Percentiles rank a stretch among this genome's conserved stretches.
phyloP scores from a whole-genome alignment of 768 basidiomycete species.

The Mycena alexandri region DNA sequence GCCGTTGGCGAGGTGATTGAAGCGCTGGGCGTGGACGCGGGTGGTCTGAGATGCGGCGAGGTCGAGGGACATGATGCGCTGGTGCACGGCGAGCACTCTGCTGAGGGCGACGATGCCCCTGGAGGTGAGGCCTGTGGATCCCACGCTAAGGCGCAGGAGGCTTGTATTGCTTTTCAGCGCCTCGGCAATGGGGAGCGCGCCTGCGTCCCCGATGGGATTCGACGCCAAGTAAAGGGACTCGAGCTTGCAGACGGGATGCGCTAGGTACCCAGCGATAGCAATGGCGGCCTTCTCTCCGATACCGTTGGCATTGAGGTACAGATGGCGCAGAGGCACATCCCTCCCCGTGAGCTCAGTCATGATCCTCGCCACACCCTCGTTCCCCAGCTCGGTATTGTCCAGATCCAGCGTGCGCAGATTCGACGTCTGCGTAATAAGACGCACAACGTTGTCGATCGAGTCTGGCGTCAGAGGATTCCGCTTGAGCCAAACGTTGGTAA shows the following conservation, averaged over 20 bases:
- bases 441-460: slow-evolving; percentile 26
- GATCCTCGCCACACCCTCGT: slow-evolving; percentile 26
- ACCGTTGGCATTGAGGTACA: slow-evolving; percentile 37
- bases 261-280: slow-evolving; percentile 30
- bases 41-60: slow-evolving; percentile 24
- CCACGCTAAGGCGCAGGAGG: slow-evolving; percentile 29
- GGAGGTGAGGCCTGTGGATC: slow-evolving; percentile 28
- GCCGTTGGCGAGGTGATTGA: slow-evolving; percentile 27
- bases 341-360: slow-evolving; percentile 27
- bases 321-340: slow-evolving; percentile 27
- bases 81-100: slow-evolving; percentile 27
- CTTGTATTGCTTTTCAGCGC: slow-evolving; percentile 25
- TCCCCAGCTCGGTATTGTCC: slow-evolving; percentile 33
- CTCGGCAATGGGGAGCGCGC: slow-evolving; percentile 23
- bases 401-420: slow-evolving; percentile 35
- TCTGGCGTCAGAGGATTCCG: slow-evolving; percentile 36
- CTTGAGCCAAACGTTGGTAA: slow-evolving; percentile 38
- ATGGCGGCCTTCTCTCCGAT: slow-evolving; percentile 28
- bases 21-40: slow-evolving; percentile 24
- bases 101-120: slow-evolving; percentile 21
- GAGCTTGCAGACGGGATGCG: slow-evolving; percentile 29
- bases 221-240: slow-evolving; percentile 28
- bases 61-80: slow-evolving; percentile 27
- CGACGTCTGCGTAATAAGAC: slow-evolving; percentile 33
- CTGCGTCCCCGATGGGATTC: slow-evolving; percentile 37